Base-by-base conservation (phyloP, 495 filamentous ascomycete genomes). In the Penicillium cataractarum region DNA sequence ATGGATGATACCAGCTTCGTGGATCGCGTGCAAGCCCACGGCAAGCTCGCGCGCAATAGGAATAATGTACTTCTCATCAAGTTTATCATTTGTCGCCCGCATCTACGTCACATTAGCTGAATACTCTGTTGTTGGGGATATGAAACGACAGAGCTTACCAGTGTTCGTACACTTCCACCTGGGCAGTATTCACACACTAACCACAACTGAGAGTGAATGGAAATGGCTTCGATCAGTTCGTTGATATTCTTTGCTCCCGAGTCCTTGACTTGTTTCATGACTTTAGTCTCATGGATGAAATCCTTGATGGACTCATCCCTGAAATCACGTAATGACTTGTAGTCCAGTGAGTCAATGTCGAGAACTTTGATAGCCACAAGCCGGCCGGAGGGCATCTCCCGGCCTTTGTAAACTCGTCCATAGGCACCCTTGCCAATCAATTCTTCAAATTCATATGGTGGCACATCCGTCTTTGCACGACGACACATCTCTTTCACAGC, bases 361-460 rank as follows among this genome's bases (percentile, higher is more conserved):
- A 97, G 88, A 60, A 97, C 93, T 72, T 99, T 99, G 71, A 99
- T 87, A 5, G 96, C 96, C 4, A 97, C 92, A 22, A 94, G 71
- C 21, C 83, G 74, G 26, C 84, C 82, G 0, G 82, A 84, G n/a
- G 83, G 76, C 75, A 76, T 74, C 79, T 88, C 62, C 69, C 68
- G 71, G 22, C 86, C 92, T 75, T 95, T 97, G 82, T 93, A 99
- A 9, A 99, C 95, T 37, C 93, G 88, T 19, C 95, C 96, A 76
- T 92, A 98, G 5, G 89, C 88, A n/a, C 95, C 95, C 74, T 97
- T 98, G 21, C 95, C 95, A 61, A 97, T 94, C 58, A 98, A 78
- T 73, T 98, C 94, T 39, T 90, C 82, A 42, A 99, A 91, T 13
- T 86, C 86, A 65, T 96, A 99, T 1, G 85, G 84, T 12, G 83